phyloP scores from a whole-genome alignment of 805 yeast species.

The Hemisphaericaspora nanyangensis region DNA sequence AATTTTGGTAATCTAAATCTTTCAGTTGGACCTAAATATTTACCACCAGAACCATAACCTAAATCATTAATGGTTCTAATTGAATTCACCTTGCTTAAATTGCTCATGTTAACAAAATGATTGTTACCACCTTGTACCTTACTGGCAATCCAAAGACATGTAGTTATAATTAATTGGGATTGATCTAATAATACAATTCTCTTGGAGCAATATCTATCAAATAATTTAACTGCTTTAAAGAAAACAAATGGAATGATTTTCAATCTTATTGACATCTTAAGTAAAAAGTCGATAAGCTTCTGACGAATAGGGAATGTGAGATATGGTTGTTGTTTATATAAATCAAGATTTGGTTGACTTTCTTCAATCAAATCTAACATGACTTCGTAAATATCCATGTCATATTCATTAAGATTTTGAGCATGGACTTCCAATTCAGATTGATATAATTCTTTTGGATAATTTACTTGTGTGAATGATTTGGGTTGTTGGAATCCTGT shows the following conservation, averaged over 20 bases:
- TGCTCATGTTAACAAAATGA: slow-evolving; percentile 51
- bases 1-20: slow-evolving; percentile 73
- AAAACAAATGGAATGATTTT: slow-evolving; percentile 64
- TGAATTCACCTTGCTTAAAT: slow-evolving; percentile 15
- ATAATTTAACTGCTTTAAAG: slow-evolving; percentile 66
- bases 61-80: slow-evolving; percentile 33
- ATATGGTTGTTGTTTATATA: slow-evolving; percentile 87
- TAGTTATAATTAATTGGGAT: slow-evolving; percentile 84
- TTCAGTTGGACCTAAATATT: slow-evolving; percentile 66
- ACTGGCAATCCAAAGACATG: slow-evolving; percentile 90
- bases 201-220: slow-evolving; percentile 88
- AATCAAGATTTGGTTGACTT: slow-evolving; percentile 45
- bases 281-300: slow-evolving; percentile 72
- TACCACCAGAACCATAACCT: slow-evolving; percentile 51
- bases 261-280: slow-evolving; percentile 65
- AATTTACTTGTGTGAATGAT: slow-evolving; percentile 40
- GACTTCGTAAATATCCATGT: slow-evolving; percentile 43
- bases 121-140: slow-evolving; percentile 77
- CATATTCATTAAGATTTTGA: slow-evolving; percentile 46
- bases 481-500: too few relatives aligned
- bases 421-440: slow-evolving; percentile 48
- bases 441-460: slow-evolving; percentile 48
- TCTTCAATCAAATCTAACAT: slow-evolving; percentile 28
- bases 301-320: slow-evolving; percentile 69
- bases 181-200: slow-evolving; percentile 82